phyloP scores from a whole-genome alignment of 2,329 filamentous ascomycete genomes.

The Fusarium heterosporum region DNA sequence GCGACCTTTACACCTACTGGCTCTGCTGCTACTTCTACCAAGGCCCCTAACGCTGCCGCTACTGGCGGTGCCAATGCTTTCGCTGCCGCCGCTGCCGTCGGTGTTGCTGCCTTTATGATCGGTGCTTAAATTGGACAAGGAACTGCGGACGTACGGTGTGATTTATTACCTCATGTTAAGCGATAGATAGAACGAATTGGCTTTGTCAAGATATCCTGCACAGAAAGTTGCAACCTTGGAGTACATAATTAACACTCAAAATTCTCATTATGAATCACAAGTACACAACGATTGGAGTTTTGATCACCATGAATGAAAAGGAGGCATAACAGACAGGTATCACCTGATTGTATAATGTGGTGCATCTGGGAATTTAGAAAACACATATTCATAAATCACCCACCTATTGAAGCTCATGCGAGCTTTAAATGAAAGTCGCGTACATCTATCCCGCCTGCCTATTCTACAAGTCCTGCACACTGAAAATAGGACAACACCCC shows the following conservation, averaged over 20 bases:
- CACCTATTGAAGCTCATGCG: too few species aligned
- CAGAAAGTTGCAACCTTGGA: conserved; percentile 1
- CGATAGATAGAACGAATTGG: conserved; percentile 2
- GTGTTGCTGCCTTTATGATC: conserved; percentile 24
- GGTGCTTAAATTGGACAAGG: conserved; percentile 3
- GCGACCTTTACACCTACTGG: background rate
- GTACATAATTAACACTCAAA: background rate
- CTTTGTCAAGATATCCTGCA: conserved; percentile 29
- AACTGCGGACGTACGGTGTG: background rate
- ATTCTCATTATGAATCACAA: background rate
- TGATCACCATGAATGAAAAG: too few species aligned
- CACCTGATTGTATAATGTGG: too few species aligned
- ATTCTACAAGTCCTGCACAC: too few species aligned
- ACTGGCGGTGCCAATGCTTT: background rate
- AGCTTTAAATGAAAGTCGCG: too few species aligned
- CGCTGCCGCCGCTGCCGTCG: conserved; percentile 15
- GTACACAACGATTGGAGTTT: too few species aligned
- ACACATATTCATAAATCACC: too few species aligned
- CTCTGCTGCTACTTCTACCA: background rate
- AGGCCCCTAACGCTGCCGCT: conserved; percentile 1
- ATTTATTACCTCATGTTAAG: background rate
- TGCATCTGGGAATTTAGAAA: too few species aligned
- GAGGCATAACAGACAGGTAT: too few species aligned
- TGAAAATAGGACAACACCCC: too few species aligned
- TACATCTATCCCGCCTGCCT: too few species aligned